Evolutionary conservation across 2,329 filamentous ascomycete species (phyloP).

Genomic region (Penicillium sp.): DNA sequence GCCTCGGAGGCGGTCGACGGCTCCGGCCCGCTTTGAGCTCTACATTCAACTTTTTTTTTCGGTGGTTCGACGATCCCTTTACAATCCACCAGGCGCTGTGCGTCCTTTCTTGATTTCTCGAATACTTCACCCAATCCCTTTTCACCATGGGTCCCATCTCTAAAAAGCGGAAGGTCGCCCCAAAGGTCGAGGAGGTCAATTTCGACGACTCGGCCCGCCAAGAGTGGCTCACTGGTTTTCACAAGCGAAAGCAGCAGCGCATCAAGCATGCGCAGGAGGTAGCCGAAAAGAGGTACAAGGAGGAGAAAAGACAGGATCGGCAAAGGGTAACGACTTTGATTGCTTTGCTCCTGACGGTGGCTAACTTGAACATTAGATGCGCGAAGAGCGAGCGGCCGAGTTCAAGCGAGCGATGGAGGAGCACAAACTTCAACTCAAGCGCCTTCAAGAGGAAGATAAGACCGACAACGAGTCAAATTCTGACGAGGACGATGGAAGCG

Average conservation of each 20-base stretch:
- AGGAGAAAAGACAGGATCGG: conserved; percentile 68
- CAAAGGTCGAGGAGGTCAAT: conserved; percentile 68
- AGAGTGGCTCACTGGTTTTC: conserved; percentile 91
- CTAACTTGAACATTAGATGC: conserved; percentile 55
- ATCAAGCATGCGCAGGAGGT: conserved; percentile 79
- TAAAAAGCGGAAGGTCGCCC: conserved; percentile 60
- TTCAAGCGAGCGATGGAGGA: conserved; percentile 75
- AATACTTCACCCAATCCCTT: not conserved
- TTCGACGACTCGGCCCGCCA: conserved; percentile 76
- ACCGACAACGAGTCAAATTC: conserved; percentile 22
- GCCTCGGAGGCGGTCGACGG: conserved; percentile 36
- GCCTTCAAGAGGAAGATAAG: conserved; percentile 48
- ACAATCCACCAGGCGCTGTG: not conserved
- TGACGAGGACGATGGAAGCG: conserved; percentile 31
- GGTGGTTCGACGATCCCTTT: conserved; percentile 3
- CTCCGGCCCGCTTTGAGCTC: conserved; percentile 27
- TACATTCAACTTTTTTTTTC: conserved; percentile 19
- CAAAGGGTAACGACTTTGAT: conserved; percentile 59
- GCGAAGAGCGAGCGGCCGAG: conserved; percentile 75
- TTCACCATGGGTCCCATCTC: conserved; percentile 50
- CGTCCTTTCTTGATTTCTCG: not conserved
- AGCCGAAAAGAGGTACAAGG: conserved; percentile 67
- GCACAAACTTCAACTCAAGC: conserved; percentile 64
- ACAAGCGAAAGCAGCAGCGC: conserved; percentile 86
- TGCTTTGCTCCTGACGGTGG: not conserved